phyloP scores from a whole-genome alignment of 2,329 filamentous ascomycete genomes.

The Aaosphaeria pasadenensis region DNA sequence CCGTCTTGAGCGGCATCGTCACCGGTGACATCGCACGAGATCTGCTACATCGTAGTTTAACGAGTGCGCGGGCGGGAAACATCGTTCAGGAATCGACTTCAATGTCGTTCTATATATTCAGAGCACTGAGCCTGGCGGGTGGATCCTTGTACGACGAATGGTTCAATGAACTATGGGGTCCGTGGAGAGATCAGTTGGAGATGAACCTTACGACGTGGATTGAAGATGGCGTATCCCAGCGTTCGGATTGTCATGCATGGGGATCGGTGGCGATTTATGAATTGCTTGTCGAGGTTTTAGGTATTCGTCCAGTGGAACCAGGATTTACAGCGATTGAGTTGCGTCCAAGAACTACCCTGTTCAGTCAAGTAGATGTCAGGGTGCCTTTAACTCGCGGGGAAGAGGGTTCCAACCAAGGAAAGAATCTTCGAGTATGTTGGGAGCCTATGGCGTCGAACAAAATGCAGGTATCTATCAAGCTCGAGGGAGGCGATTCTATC shows the following conservation, averaged over 20 bases:
- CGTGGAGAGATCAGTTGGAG: constrained; percentile 38
- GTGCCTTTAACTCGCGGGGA: background rate
- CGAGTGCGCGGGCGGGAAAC: constrained; percentile 14
- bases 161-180: constrained; percentile 27
- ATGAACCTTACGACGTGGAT: constrained; percentile 43
- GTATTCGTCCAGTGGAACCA: background rate
- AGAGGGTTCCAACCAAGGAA: no score
- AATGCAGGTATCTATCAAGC: no score
- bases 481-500: no score
- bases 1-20: constrained; percentile 28
- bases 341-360: background rate
- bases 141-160: constrained; percentile 29
- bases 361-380: background rate
- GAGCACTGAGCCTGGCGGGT: constrained; percentile 34
- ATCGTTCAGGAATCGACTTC: constrained; percentile 22
- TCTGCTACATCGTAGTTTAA: background rate
- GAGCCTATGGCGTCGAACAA: no score
- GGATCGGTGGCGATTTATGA: constrained; percentile 44
- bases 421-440: no score
- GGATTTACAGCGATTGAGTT: background rate
- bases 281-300: constrained; percentile 39
- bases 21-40: constrained; percentile 4
- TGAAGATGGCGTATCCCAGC: constrained; percentile 42
- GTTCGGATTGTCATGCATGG: constrained; percentile 47
- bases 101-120: constrained; percentile 42